Conservation (phyloP, 129 eudicot genomes). For the Saussurea involucrata region DNA sequence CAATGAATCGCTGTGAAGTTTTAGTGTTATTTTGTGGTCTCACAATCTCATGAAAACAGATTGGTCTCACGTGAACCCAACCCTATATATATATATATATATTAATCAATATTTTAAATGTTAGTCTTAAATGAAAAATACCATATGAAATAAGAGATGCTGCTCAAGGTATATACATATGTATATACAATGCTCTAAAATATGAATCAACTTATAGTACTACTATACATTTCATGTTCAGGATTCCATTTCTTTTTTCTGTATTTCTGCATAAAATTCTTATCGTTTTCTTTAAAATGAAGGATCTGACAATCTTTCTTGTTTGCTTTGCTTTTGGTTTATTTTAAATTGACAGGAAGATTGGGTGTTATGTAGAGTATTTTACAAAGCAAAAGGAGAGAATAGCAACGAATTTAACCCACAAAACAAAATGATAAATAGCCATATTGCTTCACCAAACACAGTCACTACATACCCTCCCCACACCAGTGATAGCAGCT, state of each 20-base stretch:
- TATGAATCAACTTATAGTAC: slow-evolving; percentile 1
- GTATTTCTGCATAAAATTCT: neutral
- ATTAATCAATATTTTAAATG: too few relatives aligned
- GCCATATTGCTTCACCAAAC: slow-evolving; percentile 20
- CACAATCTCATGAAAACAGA: too few relatives aligned
- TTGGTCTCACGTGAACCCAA: too few relatives aligned
- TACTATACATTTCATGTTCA: slow-evolving; percentile 10
- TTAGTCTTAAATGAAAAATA: too few relatives aligned
- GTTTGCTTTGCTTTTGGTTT: slow-evolving; percentile 6
- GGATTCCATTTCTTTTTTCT: neutral
- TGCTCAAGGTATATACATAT: neutral
- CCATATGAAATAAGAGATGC: too few relatives aligned
- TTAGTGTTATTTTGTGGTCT: too few relatives aligned
- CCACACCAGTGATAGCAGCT: neutral
- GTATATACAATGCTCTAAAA: neutral
- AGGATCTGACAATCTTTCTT: slow-evolving; percentile 6
- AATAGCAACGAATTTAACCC: slow-evolving; percentile 29
- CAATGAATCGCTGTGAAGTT: too few relatives aligned
- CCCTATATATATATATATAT: too few relatives aligned
- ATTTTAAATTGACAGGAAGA: slow-evolving; percentile 66
- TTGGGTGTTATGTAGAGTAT: slow-evolving; percentile 93
- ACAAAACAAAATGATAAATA: slow-evolving; percentile 21
- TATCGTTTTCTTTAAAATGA: neutral
- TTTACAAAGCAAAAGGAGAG: slow-evolving; percentile 67
- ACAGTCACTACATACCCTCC: slow-evolving; percentile 13